A percentile compares a stretch with the other conserved stretches of the same genome.
phyloP scores from a whole-genome alignment of 768 basidiomycete genomes.

The Boletus edulis region DNA sequence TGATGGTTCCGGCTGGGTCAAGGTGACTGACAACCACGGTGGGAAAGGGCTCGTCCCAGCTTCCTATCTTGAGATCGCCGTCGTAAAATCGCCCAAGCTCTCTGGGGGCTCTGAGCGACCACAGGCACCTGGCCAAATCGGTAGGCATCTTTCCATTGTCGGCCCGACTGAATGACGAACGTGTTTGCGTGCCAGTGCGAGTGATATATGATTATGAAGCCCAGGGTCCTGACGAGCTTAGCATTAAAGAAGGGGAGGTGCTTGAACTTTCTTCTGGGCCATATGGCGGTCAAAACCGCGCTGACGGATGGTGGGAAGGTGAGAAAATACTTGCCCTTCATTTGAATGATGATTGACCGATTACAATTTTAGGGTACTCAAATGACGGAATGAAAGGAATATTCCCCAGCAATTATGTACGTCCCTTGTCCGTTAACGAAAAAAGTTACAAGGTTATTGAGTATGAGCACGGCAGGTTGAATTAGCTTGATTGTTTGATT shows the following conservation, averaged over 20 bases:
- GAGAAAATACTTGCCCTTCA: conserved; percentile 20
- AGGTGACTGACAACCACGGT: conserved; percentile 58
- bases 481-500: conserved; percentile 31
- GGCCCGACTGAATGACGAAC: conserved; percentile 1
- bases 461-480: conserved; percentile 44
- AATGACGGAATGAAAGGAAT: conserved; percentile 66
- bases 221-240: conserved; percentile 69
- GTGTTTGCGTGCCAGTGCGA: conserved; percentile 49
- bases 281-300: conserved; percentile 62
- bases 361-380: conserved; percentile 51
- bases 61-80: conserved; percentile 60
- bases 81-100: conserved; percentile 21
- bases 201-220: conserved; percentile 80
- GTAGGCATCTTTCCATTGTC: conserved; percentile 36
- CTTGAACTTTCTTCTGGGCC: conserved; percentile 64
- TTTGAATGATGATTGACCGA: conserved; percentile 24
- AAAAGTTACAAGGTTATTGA: conserved; percentile 21
- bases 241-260: conserved; percentile 55
- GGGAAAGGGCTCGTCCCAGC: conserved; percentile 78
- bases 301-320: conserved; percentile 90
- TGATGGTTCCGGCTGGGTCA: conserved; percentile 86
- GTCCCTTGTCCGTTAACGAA: conserved; percentile 29
- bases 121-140: conserved; percentile 45
- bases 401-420: conserved; percentile 87
- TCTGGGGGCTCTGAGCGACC: conserved; percentile 15